A percentile compares a stretch with the other conserved stretches of the same genome.
Evolutionary conservation across 306 rosid species (phyloP).

Genomic region (Sindora glabra): DNA sequence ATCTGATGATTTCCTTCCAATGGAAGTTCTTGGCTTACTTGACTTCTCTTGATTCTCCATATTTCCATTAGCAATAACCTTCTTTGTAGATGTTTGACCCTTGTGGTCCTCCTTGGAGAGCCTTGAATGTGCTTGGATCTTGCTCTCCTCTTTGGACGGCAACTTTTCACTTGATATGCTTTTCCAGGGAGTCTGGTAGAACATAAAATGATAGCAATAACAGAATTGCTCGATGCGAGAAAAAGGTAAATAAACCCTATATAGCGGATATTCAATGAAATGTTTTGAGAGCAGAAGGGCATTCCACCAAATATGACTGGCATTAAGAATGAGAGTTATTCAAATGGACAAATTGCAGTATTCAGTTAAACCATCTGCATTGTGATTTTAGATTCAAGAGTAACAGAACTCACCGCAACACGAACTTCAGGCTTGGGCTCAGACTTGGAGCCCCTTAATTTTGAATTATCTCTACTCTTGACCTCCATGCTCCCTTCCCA

Average conservation of each 20-base stretch:
- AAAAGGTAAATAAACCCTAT: constrained; percentile 7
- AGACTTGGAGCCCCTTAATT: constrained; percentile 42
- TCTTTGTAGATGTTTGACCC: constrained; percentile 46
- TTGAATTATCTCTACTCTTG: constrained; percentile 56
- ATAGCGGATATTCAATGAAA: too few species aligned
- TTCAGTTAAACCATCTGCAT: neutral
- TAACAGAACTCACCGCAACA: constrained; percentile 47
- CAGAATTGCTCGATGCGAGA: constrained; percentile 12
- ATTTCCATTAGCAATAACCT: constrained; percentile 45
- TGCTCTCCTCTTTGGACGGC: constrained; percentile 55
- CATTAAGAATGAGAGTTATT: neutral
- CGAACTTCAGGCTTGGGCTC: constrained; percentile 60
- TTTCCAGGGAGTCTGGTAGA: constrained; percentile 70
- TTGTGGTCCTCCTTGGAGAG: constrained; percentile 57
- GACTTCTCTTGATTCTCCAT: constrained; percentile 47
- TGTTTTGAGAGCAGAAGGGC: neutral
- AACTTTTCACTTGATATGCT: constrained; percentile 70
- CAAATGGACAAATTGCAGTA: neutral
- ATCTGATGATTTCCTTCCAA: constrained; percentile 65
- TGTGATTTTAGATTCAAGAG: neutral
- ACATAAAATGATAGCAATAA: constrained; percentile 9
- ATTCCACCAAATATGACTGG: neutral
- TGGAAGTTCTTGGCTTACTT: constrained; percentile 40
- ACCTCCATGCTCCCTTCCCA: constrained; percentile 96
- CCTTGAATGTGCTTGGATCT: constrained; percentile 36